phyloP scores from a whole-genome alignment of 345 rosid genomes.

The Toxicodendron radicans region DNA sequence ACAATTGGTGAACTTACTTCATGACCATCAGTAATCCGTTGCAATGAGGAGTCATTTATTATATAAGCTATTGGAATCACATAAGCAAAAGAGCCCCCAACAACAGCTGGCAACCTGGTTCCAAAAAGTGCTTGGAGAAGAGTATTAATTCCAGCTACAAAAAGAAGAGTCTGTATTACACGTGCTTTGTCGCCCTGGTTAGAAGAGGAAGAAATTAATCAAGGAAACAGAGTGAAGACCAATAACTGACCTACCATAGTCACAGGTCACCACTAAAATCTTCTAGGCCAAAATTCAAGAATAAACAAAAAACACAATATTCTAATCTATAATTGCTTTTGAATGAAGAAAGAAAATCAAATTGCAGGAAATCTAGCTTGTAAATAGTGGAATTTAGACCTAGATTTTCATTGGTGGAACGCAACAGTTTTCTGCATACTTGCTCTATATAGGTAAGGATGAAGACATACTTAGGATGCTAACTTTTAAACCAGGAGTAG shows the following conservation, averaged over 20 bases:
- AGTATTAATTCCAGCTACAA: conserved; percentile 87
- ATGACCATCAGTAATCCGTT: conserved; percentile 55
- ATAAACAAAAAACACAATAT: not conserved
- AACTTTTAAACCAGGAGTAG: conserved; percentile 10
- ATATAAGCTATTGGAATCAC: conserved; percentile 71
- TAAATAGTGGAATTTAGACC: conserved; percentile 11
- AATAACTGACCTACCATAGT: conserved; percentile 2
- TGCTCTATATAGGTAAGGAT: not conserved
- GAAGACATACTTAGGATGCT: not conserved
- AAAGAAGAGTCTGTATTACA: conserved; percentile 85
- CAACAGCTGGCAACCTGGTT: conserved; percentile 85
- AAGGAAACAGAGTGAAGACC: not conserved
- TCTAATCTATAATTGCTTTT: conserved; percentile 1
- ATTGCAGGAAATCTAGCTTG: not conserved
- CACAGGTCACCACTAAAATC: conserved; percentile 18
- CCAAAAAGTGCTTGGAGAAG: conserved; percentile 87
- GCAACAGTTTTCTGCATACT: conserved; percentile 7
- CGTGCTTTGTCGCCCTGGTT: conserved; percentile 80
- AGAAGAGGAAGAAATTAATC: conserved; percentile 14
- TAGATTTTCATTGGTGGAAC: conserved; percentile 16
- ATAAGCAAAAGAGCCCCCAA: conserved; percentile 86
- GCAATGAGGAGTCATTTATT: conserved; percentile 69
- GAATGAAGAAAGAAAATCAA: not conserved
- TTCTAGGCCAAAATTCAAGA: conserved; percentile 24
- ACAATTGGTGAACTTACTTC: conserved; percentile 47